phyloP scores from a whole-genome alignment of 805 yeast species.

The Spathaspora gorwiae region DNA sequence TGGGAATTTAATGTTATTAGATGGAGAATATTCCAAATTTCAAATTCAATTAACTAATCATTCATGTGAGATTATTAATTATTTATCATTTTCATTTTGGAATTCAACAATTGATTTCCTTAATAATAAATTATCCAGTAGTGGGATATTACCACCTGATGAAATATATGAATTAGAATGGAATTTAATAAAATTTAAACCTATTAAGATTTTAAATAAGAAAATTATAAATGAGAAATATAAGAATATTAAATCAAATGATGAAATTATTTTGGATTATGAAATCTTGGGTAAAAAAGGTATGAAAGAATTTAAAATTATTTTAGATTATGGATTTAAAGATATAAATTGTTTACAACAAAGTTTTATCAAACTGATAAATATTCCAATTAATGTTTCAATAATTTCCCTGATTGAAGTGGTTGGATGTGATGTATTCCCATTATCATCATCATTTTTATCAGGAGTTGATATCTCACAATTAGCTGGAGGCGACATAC shows the following conservation, averaged over 20 bases:
- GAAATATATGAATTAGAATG: slow-evolving; percentile 77
- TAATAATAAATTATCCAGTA: slow-evolving; percentile 46
- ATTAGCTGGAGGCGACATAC: not conserved
- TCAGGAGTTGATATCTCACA: slow-evolving; percentile 11
- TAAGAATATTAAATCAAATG: slow-evolving; percentile 34
- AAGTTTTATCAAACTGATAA: slow-evolving; percentile 48
- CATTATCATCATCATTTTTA: slow-evolving; percentile 35
- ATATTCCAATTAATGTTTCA: slow-evolving; percentile 65
- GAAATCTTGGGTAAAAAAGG: slow-evolving; percentile 71
- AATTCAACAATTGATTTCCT: slow-evolving; percentile 72
- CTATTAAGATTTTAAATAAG: slow-evolving; percentile 52
- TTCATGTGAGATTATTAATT: slow-evolving; percentile 52
- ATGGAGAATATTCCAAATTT: slow-evolving; percentile 63
- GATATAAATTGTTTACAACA: slow-evolving; percentile 12
- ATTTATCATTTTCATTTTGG: slow-evolving; percentile 56
- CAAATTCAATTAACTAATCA: slow-evolving; percentile 52
- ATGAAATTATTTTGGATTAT: slow-evolving; percentile 46
- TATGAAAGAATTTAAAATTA: slow-evolving; percentile 58
- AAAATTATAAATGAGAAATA: slow-evolving; percentile 31
- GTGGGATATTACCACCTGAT: slow-evolving; percentile 41
- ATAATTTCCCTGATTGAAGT: slow-evolving; percentile 71
- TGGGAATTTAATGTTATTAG: slow-evolving; percentile 70
- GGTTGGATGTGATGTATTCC: slow-evolving; percentile 71
- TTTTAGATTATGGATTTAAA: slow-evolving; percentile 57
- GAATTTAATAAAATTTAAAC: slow-evolving; percentile 52